Evolutionary conservation across 2,329 filamentous ascomycete genomes (phyloP).

Genomic region (Rhynchosporium secalis): DNA sequence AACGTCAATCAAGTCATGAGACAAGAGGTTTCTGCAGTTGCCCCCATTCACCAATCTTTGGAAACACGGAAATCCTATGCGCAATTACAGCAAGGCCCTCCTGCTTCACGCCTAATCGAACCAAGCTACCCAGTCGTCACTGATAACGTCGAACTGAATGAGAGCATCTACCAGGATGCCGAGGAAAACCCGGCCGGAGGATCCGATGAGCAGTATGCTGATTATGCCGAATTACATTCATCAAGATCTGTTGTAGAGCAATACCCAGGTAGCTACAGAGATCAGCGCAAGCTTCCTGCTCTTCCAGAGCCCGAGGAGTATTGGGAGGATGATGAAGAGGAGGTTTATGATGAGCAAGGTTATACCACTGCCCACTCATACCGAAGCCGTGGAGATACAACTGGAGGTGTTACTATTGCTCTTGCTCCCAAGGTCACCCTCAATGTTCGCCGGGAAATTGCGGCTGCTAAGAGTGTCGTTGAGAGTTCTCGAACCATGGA

Average conservation of each 20-base stretch:
- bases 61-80: conserved; percentile 37
- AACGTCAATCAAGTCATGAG: conserved; percentile 31
- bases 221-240: conserved; percentile 10
- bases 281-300: conserved; percentile 29
- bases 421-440: conserved; percentile 72
- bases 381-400: conserved; percentile 73
- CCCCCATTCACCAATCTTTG: conserved; percentile 36
- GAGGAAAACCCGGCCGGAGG: conserved; percentile 23
- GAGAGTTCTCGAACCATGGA: conserved; percentile 53
- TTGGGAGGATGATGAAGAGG: conserved; percentile 73
- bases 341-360: conserved; percentile 63
- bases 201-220: conserved; percentile 13
- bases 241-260: background rate
- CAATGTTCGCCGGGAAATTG: conserved; percentile 71
- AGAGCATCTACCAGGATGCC: conserved; percentile 29
- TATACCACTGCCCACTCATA: conserved; percentile 77
- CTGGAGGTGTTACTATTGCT: conserved; percentile 60
- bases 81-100: conserved; percentile 31
- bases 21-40: conserved; percentile 34
- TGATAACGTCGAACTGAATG: conserved; percentile 20
- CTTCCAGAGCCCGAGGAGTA: conserved; percentile 51
- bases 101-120: conserved; percentile 31
- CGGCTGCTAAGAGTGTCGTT: conserved; percentile 49
- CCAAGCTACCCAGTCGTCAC: conserved; percentile 27
- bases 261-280: conserved; percentile 10